Base-by-base conservation (phyloP, 2,329 filamentous ascomycete species). In the Pseudonectria buxi region DNA sequence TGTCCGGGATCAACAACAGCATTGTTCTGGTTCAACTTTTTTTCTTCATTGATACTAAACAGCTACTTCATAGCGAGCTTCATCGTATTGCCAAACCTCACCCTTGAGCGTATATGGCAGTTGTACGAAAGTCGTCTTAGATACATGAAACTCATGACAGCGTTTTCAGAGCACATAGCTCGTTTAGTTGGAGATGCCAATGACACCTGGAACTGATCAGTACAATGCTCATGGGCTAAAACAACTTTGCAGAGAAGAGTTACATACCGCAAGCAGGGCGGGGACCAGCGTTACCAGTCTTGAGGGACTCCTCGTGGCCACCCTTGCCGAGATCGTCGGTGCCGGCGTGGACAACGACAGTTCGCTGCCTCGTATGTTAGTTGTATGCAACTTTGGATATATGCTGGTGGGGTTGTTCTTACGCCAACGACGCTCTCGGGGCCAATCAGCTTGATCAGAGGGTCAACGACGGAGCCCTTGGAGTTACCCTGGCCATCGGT, bases 291-390 rank as follows among this genome's bases (percentile, higher is more conserved):
- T 96, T 98, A 53, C 92, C 92, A 49, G 92, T 98, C 83, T 94
- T 95, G 75, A 94, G 87, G 58, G 87, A 95, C 74, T 96, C 88
- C 70, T 90, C 86, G 71, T 86, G 81, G 54, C 71, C 86, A 58
- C 88, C 88, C 76, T 85, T 86, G 67, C 92, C 92, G 49, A 98
- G 86, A 62, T 98, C 92, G 62, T 98, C 92, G 51, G 90, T 96
- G 63, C 92, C 92, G 54, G 74, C 81, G 74, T 98, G 92, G 58
- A 94, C 79, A 57, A 98, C 92, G 45, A 98, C 77, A 51, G 92
- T 96, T 61, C 92, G 89, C 86, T 92, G 53, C 18, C 18, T 24
- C 9, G 7, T 11, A 4, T n/a, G 27, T 52, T 15, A 47, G 31
- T 24, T 10, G 12, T 34, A 30, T 12, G 7, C 7, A 15, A 7